Evolutionary conservation across 345 rosid genomes (phyloP), one percentile per base, ranked within the genome.

Genomic region (Eucalyptus pauciflora): DNA sequence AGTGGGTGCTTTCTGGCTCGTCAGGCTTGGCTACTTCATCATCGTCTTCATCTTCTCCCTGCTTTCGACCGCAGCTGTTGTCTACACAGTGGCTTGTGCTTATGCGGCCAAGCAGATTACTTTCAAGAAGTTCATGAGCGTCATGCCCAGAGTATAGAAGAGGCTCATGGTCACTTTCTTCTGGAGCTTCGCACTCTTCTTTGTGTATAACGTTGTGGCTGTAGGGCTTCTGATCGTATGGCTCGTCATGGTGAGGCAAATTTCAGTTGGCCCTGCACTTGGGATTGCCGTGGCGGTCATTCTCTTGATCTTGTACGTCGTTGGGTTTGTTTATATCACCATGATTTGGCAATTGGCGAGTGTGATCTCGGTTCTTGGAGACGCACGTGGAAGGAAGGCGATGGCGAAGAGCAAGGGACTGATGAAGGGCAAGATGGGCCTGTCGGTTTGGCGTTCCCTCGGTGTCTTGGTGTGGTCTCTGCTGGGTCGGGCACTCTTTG

Each of bases 61-160:
- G 17, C 86, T 92, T 11, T 95, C 95, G 4, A 94, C 95, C 4
- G 89, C 94, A 1, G 95, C 95, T 6, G 94, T 92, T 10, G 97
- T 93, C 49, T 94, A 91, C 91, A 91, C 95, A 86, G 56, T 94
- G 50, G 96, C 97, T 29, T 90, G 89, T 90, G 89, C 43, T 94
- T 27, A 95, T 4, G 91, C 69, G 7, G 17, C 89, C 83, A 87
- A 91, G 52, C 91, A 92, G 7, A 50, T 92, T 50, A 86, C 89
- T 4, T 94, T 95, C 88, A 85, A 46, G 49, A 92, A 91, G 85
- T 93, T 93, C 87, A 90, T 92, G 86, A 90, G 86, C 31, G 93
- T 94, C 2, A 93, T 95, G 33, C 93, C 95, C 1, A 92, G 87
- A 89, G 94, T 94, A 3, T 94, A 95, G 96, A 93, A 93, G 92